Percentiles rank a stretch among this genome's conserved stretches.
These are phyloP conservation scores for Talaromyces liani DNA, from an alignment of 495 filamentous ascomycete species.

Conservation along the genomic window DNA sequence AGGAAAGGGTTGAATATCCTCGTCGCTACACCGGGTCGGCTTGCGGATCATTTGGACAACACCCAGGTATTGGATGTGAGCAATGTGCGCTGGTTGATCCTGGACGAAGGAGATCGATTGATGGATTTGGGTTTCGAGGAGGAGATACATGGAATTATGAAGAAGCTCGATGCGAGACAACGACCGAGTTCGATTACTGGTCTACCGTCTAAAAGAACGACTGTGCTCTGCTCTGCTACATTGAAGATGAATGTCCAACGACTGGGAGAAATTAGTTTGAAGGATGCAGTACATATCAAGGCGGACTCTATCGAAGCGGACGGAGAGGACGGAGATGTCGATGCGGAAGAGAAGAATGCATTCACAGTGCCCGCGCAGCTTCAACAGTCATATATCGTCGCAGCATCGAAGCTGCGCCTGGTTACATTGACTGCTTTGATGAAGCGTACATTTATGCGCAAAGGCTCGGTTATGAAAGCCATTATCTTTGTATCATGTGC, in stretches of 20 bases:
- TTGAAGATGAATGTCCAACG: constrained; percentile 94
- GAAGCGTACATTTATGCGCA: constrained; percentile 76
- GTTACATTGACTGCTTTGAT: constrained; percentile 79
- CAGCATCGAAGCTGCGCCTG: constrained; percentile 80
- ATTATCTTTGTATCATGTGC: constrained; percentile 97
- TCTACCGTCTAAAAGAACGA: constrained; percentile 70
- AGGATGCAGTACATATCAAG: constrained; percentile 83
- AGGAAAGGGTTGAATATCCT: constrained; percentile 92
- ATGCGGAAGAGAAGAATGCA: constrained; percentile 9
- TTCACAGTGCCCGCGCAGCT: constrained; percentile 91
- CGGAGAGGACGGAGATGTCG: constrained; percentile 35
- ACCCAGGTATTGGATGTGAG: constrained; percentile 83
- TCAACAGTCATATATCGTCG: constrained; percentile 80
- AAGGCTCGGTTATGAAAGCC: constrained; percentile 84
- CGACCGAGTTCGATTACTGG: constrained; percentile 38
- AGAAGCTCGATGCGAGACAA: constrained; percentile 54
- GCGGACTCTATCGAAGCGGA: constrained; percentile 47
- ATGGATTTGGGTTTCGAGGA: constrained; percentile 98
- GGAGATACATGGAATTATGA: constrained; percentile 72
- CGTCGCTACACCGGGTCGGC: constrained; percentile 84
- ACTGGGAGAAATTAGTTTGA: constrained; percentile 87
- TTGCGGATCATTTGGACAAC: constrained; percentile 86
- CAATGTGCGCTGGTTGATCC: constrained; percentile 83
- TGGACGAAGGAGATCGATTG: constrained; percentile 92
- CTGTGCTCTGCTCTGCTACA: constrained; percentile 91